A percentile compares a stretch with the other conserved stretches of the same genome.
phyloP scores from a whole-genome alignment of 306 rosid species.

The Mimosa pudica region DNA sequence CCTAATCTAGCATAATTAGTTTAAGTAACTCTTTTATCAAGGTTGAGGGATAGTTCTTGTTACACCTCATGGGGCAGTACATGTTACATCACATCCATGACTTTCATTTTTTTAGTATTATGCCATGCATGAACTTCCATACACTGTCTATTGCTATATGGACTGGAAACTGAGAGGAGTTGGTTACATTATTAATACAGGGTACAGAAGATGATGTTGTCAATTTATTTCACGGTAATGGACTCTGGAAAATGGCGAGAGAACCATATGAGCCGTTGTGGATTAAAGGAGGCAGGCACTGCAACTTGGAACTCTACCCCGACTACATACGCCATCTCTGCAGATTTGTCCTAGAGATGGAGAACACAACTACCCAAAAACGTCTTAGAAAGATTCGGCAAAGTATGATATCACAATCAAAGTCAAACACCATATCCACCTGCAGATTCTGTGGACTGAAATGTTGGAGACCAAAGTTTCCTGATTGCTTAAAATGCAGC shows the following conservation, averaged over 20 bases:
- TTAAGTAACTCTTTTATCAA: too few species aligned
- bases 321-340: conserved; percentile 89
- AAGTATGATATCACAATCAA: conserved; percentile 37
- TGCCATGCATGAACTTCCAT: conserved; percentile 1
- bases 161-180: conserved; percentile 22
- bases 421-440: conserved; percentile 18
- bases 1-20: too few species aligned
- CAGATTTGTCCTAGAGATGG: conserved; percentile 86
- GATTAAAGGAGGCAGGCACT: conserved; percentile 98
- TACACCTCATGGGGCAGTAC: too few species aligned
- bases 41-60: too few species aligned
- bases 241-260: conserved; percentile 84
- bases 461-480: conserved; percentile 47
- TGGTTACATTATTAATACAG: conserved; percentile 50
- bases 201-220: conserved; percentile 98
- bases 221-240: conserved; percentile 87
- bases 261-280: conserved; percentile 94
- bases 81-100: background rate
- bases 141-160: background rate
- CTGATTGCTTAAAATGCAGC: conserved; percentile 41
- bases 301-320: conserved; percentile 98
- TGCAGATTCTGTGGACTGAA: conserved; percentile 51
- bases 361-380: conserved; percentile 70
- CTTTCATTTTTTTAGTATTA: background rate
- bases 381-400: conserved; percentile 72